Percentiles rank a stretch among this genome's conserved stretches.
phyloP scores from a whole-genome alignment of 768 basidiomycete genomes.

The Phaeotremella fagi region DNA sequence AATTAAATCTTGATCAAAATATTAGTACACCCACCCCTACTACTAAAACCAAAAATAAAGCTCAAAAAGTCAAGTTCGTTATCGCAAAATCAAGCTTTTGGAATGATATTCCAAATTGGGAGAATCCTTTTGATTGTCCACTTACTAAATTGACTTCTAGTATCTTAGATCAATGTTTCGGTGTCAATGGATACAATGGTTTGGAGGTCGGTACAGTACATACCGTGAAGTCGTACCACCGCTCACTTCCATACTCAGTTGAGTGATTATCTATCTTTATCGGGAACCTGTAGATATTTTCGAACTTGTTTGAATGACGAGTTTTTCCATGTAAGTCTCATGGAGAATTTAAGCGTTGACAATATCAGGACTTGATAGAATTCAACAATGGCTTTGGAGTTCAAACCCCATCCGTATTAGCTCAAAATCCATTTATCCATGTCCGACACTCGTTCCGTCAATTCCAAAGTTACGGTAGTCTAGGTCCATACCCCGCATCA shows the following conservation, averaged over 20 bases:
- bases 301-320: constrained; percentile 13
- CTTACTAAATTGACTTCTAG: constrained; percentile 15
- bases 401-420: too few relatives aligned
- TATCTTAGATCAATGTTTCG: constrained; percentile 18
- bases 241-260: constrained; percentile 1
- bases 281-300: constrained; percentile 20
- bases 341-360: background rate
- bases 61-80: too few relatives aligned
- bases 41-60: too few relatives aligned
- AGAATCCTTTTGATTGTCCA: constrained; percentile 10
- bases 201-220: constrained; percentile 3
- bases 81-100: constrained; percentile 5
- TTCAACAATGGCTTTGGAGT: background rate
- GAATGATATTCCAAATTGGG: constrained; percentile 26
- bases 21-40: too few relatives aligned
- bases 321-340: constrained; percentile 19
- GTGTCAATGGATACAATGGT: background rate
- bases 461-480: background rate
- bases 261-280: constrained; percentile 25
- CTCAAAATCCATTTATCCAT: background rate
- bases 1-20: background rate
- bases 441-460: background rate
- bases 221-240: background rate
- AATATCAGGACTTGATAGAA: background rate
- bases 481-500: too few relatives aligned